A percentile compares a stretch with the other conserved stretches of the same genome.
Conservation (phyloP, 2,329 filamentous ascomycete genomes). For the Achaetomium macrosporum region DNA sequence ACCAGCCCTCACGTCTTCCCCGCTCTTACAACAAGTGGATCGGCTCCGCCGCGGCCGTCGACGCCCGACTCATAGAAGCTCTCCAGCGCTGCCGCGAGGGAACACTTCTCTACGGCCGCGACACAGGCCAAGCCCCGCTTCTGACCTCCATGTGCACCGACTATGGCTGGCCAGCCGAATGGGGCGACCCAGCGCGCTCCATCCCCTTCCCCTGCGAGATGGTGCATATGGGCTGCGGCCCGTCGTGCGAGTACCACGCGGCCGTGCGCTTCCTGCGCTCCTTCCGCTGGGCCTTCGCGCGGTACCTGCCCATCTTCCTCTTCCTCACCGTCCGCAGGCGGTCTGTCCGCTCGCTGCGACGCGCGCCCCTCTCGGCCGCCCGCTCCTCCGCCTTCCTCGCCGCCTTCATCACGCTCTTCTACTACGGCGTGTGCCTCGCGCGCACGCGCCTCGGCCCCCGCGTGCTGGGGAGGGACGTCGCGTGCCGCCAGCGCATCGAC, state of each 20-base stretch:
- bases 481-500: slow-evolving; percentile 48
- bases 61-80: slow-evolving; percentile 66
- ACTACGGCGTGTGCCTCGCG: slow-evolving; percentile 76
- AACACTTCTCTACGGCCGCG: slow-evolving; percentile 63
- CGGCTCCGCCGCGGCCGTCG: slow-evolving; percentile 66
- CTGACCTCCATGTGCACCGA: slow-evolving; percentile 68
- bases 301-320: slow-evolving; percentile 70
- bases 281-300: slow-evolving; percentile 68
- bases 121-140: slow-evolving; percentile 63
- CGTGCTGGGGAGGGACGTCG: slow-evolving; percentile 50
- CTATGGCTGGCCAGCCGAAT: slow-evolving; percentile 60
- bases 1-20: slow-evolving; percentile 64
- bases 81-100: slow-evolving; percentile 61
- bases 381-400: slow-evolving; percentile 74
- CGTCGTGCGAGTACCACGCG: slow-evolving; percentile 70
- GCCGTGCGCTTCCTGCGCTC: slow-evolving; percentile 60
- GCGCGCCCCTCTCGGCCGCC: slow-evolving; percentile 53
- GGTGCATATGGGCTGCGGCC: slow-evolving; percentile 72
- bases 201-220: slow-evolving; percentile 76
- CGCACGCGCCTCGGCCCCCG: slow-evolving; percentile 68
- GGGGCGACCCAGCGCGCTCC: slow-evolving; percentile 65
- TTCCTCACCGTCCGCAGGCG: slow-evolving; percentile 48
- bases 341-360: slow-evolving; percentile 37
- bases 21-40: slow-evolving; percentile 78
- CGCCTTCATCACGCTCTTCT: slow-evolving; percentile 71